Evolutionary conservation across 164 flowering plant species (phyloP), one percentile per base, ranked within the genome.

Genomic region (Cinnamomum micranthum): DNA sequence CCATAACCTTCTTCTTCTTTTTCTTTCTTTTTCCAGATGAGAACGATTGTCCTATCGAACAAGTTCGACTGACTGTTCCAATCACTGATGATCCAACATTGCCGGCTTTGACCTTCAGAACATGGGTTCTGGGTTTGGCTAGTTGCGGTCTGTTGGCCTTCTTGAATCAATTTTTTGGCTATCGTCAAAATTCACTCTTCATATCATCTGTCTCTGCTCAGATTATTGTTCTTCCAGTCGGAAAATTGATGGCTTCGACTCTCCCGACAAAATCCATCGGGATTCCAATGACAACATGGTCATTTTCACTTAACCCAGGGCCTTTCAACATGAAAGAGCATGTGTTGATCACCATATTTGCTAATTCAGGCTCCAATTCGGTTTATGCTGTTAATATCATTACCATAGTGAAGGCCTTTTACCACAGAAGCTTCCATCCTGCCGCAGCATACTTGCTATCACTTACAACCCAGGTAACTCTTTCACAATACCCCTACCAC

Each of bases 331-430:
- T 73, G 9, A 73, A 73, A 62, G 75, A 73, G 68, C 75, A 73
- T 24, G 75, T 63, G 5, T 52, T 73, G 31, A 73, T 73, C n/a
- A 73, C 75, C 19, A 73, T 73, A 15, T 73, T 73, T 17, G 75
- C 75, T 4, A 73, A 63, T 51, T 62, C 75, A 17, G 96, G 96
- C 3, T 64, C 91, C 0, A 78, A 28, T 75, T 2, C 71, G 12
- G 88, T 83, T 9, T 89, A 89, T 74, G 92, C 93, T 0, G 79
- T 89, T 10, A 50, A 74, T 5, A 88, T 89, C 22, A 75, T 89
- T 24, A 88, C 92, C 31, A 84, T 87, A 41, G 87, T 88, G 6
- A 89, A 84, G 81, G 93, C 93, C 0, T 91, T 89, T 68, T 90
- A 90, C 68, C 82, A 72, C 27, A 67, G 82, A 24, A 7, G 20